phyloP scores from a whole-genome alignment of 2,329 filamentous ascomycete genomes.

The Nannizziopsis arthrosporioides region DNA sequence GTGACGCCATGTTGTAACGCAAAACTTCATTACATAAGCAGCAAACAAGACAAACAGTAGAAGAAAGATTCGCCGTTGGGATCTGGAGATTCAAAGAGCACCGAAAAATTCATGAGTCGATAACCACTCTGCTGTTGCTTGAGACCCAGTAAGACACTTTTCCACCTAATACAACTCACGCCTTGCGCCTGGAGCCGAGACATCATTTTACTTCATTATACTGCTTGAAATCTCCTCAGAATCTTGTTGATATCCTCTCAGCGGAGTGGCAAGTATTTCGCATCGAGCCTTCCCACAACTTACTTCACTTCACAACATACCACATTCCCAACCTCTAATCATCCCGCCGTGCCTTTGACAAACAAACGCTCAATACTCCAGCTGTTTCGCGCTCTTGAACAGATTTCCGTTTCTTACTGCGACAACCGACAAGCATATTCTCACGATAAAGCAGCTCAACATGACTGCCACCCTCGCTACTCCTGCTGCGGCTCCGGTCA shows the following conservation, averaged over 20 bases:
- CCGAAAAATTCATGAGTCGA: not conserved
- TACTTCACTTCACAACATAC: not conserved
- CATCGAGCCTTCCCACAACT: slow-evolving; percentile 13
- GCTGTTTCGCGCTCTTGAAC: not conserved
- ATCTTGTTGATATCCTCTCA: not conserved
- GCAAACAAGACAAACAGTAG: slow-evolving; percentile 7
- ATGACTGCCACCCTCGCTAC: slow-evolving; percentile 29
- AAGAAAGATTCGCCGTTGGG: not conserved
- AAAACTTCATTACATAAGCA: slow-evolving; percentile 1
- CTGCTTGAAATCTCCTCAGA: slow-evolving; percentile 2
- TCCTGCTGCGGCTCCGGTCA: slow-evolving; percentile 26
- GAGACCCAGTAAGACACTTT: not conserved
- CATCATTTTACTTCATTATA: not conserved
- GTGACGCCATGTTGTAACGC: too few relatives aligned
- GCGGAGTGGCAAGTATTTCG: slow-evolving; percentile 6
- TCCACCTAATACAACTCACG: not conserved
- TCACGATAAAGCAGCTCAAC: slow-evolving; percentile 13
- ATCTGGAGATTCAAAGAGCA: not conserved
- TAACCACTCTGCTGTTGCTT: not conserved
- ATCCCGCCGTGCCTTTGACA: slow-evolving; percentile 1
- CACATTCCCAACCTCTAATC: slow-evolving; percentile 6
- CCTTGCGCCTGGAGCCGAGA: slow-evolving; percentile 17
- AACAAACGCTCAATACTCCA: slow-evolving; percentile 1
- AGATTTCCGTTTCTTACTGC: not conserved
- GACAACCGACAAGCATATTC: not conserved